Conservation (phyloP, 306 rosid genomes). For the Fragaria vesca region DNA sequence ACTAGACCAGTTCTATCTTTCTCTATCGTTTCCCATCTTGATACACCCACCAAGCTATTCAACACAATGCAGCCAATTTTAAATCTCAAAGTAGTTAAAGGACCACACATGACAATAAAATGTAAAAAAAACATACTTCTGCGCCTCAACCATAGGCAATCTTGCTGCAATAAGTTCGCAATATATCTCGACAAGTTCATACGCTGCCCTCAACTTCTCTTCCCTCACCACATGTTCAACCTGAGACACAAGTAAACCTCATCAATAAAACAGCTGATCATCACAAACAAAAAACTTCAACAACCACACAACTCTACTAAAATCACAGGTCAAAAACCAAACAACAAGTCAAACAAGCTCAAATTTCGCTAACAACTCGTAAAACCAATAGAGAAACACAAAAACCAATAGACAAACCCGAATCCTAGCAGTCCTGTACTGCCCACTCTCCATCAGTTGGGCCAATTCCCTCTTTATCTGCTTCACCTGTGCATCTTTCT, state of each 20-base stretch:
- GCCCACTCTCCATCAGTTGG: constrained; percentile 74
- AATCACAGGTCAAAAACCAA: background rate
- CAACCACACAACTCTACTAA: background rate
- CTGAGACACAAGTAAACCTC: constrained; percentile 36
- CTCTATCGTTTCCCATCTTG: background rate
- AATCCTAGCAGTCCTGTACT: constrained; percentile 79
- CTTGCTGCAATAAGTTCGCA: constrained; percentile 91
- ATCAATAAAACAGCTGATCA: constrained; percentile 1
- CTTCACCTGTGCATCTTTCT: constrained; percentile 68
- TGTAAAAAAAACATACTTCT: constrained; percentile 52
- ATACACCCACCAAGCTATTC: background rate
- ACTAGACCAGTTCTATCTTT: background rate
- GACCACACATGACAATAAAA: constrained; percentile 1
- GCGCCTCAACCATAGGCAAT: constrained; percentile 84
- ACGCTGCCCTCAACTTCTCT: constrained; percentile 87
- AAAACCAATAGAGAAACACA: background rate
- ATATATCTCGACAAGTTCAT: constrained; percentile 81
- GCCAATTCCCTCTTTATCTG: constrained; percentile 80
- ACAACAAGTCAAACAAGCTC: background rate
- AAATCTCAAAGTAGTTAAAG: background rate
- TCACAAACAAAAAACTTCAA: background rate
- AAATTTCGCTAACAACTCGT: background rate
- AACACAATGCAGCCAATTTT: background rate
- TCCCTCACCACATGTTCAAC: constrained; percentile 95
- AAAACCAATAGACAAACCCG: constrained; percentile 42